Evolutionary conservation across 371 early-diverging fungal genomes (phyloP), one percentile per base, ranked within the genome.

Genomic region (Circinella umbellata): DNA sequence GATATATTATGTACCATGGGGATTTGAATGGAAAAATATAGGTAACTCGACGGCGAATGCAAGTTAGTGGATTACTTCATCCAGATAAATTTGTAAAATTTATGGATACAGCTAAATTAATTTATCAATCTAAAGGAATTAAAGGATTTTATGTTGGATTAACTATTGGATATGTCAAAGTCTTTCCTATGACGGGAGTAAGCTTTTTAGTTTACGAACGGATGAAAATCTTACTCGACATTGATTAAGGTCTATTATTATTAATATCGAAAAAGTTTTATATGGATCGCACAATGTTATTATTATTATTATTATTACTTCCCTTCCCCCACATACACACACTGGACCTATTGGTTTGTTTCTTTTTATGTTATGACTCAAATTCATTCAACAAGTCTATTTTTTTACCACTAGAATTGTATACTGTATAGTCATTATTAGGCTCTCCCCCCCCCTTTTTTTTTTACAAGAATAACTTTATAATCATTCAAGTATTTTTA

Each of bases 81-180:
- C 87, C 90, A 9, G 75, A 82, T n/a, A 73, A 67, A 48, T 85
- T 86, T 71, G 79, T 86, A 49, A 81, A 85, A 10, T 86, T 92
- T 68, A 70, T 60, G 67, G 84, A 89, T 48, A 93, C 92, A 7
- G 86, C 87, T 13, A 80, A 75, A 54, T 77, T 78, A 5, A 91
- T 97, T 66, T 94, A 87, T 75, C 70, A 68, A 48, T 75, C 77
- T 39, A 86, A 87, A 37, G 98, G 98, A 18, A 72, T 88, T 38
- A 86, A 90, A 17, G 98, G 98, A 4, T 96, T 97, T 76, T 98
- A 92, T 86, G 95, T 96, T n/a, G 97, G 97, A n/a, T 80, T 98
- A 65, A 93, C 91, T n/a, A 97, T 98, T 72, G 97, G 97, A 42
- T 98, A 95, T 74, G 79, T 97, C 65, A 98, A 98, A 80, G 95